A percentile compares a stretch with the other conserved stretches of the same genome.
phyloP scores from a whole-genome alignment of 2,329 filamentous ascomycete genomes.

The Neurospora sp. region DNA sequence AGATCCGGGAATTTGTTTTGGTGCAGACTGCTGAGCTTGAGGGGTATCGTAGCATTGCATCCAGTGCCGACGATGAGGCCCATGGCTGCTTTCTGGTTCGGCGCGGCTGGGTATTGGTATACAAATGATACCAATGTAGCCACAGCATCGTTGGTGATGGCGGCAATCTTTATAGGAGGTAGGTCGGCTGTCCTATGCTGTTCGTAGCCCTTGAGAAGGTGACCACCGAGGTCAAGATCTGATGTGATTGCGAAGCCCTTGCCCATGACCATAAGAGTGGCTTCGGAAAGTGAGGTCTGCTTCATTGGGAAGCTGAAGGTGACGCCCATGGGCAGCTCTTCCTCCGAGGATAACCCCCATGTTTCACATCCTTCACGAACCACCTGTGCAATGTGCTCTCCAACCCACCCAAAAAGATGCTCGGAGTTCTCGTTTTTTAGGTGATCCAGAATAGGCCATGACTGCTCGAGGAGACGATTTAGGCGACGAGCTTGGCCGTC shows the following conservation, averaged over 20 bases:
- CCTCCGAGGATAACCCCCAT: slow-evolving; percentile 30
- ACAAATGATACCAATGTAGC: slow-evolving; percentile 70
- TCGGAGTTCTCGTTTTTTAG: slow-evolving; percentile 66
- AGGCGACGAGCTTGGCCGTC: slow-evolving; percentile 25
- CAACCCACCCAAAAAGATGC: slow-evolving; percentile 73
- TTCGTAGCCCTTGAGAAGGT: slow-evolving; percentile 49
- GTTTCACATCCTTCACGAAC: slow-evolving; percentile 45
- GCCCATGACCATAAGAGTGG: slow-evolving; percentile 57
- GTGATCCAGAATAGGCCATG: slow-evolving; percentile 65
- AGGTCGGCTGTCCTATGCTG: slow-evolving; percentile 36
- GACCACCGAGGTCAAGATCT: slow-evolving; percentile 48
- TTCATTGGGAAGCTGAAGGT: slow-evolving; percentile 64
- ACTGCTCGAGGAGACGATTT: slow-evolving; percentile 53
- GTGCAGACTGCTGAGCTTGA: slow-evolving; percentile 52
- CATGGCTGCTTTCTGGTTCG: slow-evolving; percentile 60
- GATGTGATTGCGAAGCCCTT: slow-evolving; percentile 58
- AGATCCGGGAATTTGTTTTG: slow-evolving; percentile 47
- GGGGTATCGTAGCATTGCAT: slow-evolving; percentile 69
- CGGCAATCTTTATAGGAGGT: slow-evolving; percentile 59
- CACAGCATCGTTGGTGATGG: slow-evolving; percentile 74
- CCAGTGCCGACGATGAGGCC: slow-evolving; percentile 75
- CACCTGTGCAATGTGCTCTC: slow-evolving; percentile 63
- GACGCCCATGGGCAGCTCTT: slow-evolving; percentile 52
- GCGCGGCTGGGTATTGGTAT: slow-evolving; percentile 54
- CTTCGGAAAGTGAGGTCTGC: slow-evolving; percentile 51